Base-by-base conservation (phyloP, 2,329 filamentous ascomycete species). In the Aspergillus hiratsukae region DNA sequence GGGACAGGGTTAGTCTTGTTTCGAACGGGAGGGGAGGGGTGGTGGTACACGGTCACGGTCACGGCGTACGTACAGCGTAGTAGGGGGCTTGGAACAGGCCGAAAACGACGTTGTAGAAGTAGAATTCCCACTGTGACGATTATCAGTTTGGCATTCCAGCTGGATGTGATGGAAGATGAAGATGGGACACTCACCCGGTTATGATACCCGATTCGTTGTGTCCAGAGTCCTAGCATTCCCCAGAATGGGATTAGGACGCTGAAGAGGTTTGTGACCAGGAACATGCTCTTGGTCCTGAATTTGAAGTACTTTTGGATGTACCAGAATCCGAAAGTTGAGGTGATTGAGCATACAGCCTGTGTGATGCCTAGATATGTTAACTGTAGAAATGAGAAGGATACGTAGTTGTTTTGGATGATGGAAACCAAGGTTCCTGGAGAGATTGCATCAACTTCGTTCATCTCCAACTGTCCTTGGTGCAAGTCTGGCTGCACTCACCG, bases 31-130 rank as follows among this genome's bases (percentile, higher is more conserved):
- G 2, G 23, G 17, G 3, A 8, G 14, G 6, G 35, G 40, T 19
- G 17, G 27, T 17, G 21, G n/a, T n/a, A n/a, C n/a, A n/a, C n/a
- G n/a, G n/a, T n/a, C 2, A 27, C 31, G 9, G n/a, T 23, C 23
- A 23, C 23, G 23, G 23, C 23, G 23, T 58, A 43, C 65, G 49
- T 65, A 72, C 70, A 9, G 73, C 73, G 49, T 75, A 76, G 53
- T 77, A 76, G 4, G 74, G 73, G 1, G 75, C 75, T 55, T 77
- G 75, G 29, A 77, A 76, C 8, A 76, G 59, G 0, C 74, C 74
- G 48, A 77, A 77, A 1, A 76, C 56, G 31, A 76, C 64, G 49
- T 77, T 77, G 54, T 77, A 77, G 52, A 77, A 72, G 60, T 74
- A 76, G 54, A 77, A 76, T 25, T 77, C 75, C 69, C 70, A 72